Evolutionary conservation across 495 filamentous ascomycete species (phyloP), one percentile per base, ranked within the genome.

Genomic region (Astrothelium macrocarpum): DNA sequence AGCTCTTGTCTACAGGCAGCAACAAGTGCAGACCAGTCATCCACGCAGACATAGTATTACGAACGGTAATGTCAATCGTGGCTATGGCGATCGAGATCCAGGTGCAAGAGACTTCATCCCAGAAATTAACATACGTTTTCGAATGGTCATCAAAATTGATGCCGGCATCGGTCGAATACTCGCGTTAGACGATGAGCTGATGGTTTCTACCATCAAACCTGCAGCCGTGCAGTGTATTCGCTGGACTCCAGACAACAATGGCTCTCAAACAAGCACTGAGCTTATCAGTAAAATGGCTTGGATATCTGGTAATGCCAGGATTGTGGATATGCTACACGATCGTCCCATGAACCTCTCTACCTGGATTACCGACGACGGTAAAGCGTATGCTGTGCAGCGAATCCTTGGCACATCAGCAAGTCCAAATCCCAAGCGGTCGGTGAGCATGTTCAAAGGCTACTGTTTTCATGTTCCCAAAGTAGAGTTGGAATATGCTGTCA

Each of bases 81-180:
- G 85, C 29, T 86, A 89, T 62, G 78, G 82, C 26, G 80, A 89
- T 36, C 84, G 87, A 46, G 88, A 92, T 65, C 79, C 84, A 11
- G 87, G 85, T 2, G 88, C 96, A 72, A 86, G 87, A n/a, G 85
- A 82, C 62, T 89, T 89, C 1, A 87, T 96, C 23, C 82, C 83
- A 49, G 93, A 97, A 73, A 84, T 94, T 56, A 97, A 85, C 65
- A 79, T 97, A 53, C 85, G 90, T 23, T 97, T 99, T 76, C 82
- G 94, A 60, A 97, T 97, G 90, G 92, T 95, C 26, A 97, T 99
- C 64, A 95, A 95, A 75, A 90, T 99, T 25, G 94, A 99, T 74
- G 95, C 95, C 10, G 95, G 95, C 1, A 96, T 99, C 66, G 85
- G 85, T 32, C 83, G 81, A 67, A 90, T 87, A n/a, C 74, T 97